Evolutionary conservation across 2,329 filamentous ascomycete species (phyloP), one percentile per base, ranked within the genome.

Genomic region (Ceratocystis albifundus): DNA sequence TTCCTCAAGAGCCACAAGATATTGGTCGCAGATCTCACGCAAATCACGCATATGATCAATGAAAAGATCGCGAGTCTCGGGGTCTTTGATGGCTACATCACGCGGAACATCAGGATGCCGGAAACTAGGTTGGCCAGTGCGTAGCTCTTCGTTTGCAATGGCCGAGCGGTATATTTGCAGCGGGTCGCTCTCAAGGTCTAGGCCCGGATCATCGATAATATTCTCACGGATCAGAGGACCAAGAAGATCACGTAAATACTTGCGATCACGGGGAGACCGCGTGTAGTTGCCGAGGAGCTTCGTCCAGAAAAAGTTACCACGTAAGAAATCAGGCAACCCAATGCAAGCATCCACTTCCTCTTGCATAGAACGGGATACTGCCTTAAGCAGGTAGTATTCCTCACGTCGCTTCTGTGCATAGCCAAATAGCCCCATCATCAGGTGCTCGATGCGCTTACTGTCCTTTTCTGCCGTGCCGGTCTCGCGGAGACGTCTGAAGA

Each of bases 351-450:
- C 88, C 48, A 96, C 83, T 72, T 96, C 93, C 74, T 97, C 92
- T 68, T 86, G 86, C 64, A 93, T 87, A 1, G 92, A 92, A 64
- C 88, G 82, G 17, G 87, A 81, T 66, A 99, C 86, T 25, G 97
- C 80, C 76, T 96, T 96, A 68, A 99, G 79, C 4, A 99, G 81
- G 75, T 96, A 96, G 77, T 97, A 99, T 74, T 99, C 94, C 75
- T 99, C 94, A 73, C 94, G 83, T 69, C 92, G 84, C 79, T 97
- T 99, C 75, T 99, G 94, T 0, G 94, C 93, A 73, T 97, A 96
- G 25, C 94, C 95, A 72, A 97, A 99, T 44, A 97, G 80, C 8
- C 91, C 90, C 91, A 99, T 96, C 76, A 96, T 90, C 69, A 99
- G 79, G 69, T 94, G 88, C 75, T 96, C 93, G 65, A 96, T 88